These are phyloP conservation scores for Ustilago lituana DNA, from an alignment of 1,284 basidiomycete species.

Conservation along the genomic window DNA sequence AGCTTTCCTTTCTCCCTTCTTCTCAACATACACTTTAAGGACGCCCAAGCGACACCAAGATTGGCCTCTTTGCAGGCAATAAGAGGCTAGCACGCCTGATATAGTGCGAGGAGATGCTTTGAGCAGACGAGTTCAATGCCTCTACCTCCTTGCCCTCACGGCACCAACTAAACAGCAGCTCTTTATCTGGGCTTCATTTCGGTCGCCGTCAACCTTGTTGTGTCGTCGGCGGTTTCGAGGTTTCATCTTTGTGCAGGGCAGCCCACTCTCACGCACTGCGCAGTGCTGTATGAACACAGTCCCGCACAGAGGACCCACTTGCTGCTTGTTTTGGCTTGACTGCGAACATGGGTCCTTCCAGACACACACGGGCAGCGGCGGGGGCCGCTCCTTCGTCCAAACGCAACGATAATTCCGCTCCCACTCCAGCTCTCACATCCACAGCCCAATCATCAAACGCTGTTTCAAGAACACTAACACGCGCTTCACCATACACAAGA, in stretches of 20 bases:
- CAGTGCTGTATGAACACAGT: constrained; percentile 2
- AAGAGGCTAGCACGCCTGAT: too few relatives aligned
- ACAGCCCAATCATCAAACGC: constrained; percentile 2
- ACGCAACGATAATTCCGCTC: constrained; percentile 14
- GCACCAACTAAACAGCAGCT: constrained; percentile 8
- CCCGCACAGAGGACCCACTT: constrained; percentile 1
- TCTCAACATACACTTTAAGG: constrained; percentile 6
- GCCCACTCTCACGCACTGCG: neutral
- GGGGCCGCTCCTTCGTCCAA: constrained; percentile 11
- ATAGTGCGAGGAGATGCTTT: constrained; percentile 22
- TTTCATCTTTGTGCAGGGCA: constrained; percentile 8
- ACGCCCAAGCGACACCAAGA: neutral
- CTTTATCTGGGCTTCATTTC: constrained; percentile 25
- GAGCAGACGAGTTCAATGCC: constrained; percentile 4
- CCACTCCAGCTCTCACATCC: constrained; percentile 13
- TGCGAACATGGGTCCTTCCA: constrained; percentile 32
- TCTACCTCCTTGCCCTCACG: constrained; percentile 1
- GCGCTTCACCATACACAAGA: constrained; percentile 35
- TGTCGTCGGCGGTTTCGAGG: constrained; percentile 5
- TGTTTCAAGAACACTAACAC: constrained; percentile 25
- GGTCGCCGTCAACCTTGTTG: constrained; percentile 8
- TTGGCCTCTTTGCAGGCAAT: neutral
- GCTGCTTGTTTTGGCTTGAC: neutral
- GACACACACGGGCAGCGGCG: constrained; percentile 30
- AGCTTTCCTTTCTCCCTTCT: neutral